Conservation (phyloP, 75 land plant genomes). For the Pinus taeda region DNA sequence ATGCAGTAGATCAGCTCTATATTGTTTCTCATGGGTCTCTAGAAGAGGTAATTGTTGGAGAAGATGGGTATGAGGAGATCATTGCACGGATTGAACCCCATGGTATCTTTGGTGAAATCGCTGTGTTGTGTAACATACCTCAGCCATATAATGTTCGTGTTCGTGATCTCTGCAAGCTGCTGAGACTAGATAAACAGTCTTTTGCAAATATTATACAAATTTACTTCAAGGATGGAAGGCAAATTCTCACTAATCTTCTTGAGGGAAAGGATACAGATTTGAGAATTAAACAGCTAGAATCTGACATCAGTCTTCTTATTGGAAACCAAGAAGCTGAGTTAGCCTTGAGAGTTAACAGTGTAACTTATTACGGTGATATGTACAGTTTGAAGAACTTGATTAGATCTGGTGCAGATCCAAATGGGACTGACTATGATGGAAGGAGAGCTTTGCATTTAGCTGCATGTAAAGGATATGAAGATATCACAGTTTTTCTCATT, state of each 20-base stretch:
- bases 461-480: conserved; percentile 43
- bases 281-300: conserved; percentile 46
- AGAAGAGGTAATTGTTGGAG: conserved; percentile 52
- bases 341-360: conserved; percentile 61
- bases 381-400: conserved; percentile 47
- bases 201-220: conserved; percentile 51
- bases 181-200: conserved; percentile 70
- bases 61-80: conserved; percentile 60
- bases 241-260: conserved; percentile 53
- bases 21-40: conserved; percentile 66
- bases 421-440: conserved; percentile 73
- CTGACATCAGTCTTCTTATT: conserved; percentile 58
- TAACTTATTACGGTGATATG: conserved; percentile 74
- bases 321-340: conserved; percentile 73
- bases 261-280: conserved; percentile 42
- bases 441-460: conserved; percentile 72
- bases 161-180: conserved; percentile 53
- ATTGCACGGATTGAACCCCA: conserved; percentile 30
- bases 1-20: conserved; percentile 75
- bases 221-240: conserved; percentile 52
- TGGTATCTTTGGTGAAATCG: conserved; percentile 67
- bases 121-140: conserved; percentile 76
- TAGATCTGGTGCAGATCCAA: conserved; percentile 72
- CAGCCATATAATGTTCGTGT: conserved; percentile 84
- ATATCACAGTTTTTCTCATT: conserved; percentile 35